These are phyloP conservation scores for Penicillium decumbens DNA, from an alignment of 2,329 filamentous ascomycete genomes.

Conservation along the genomic window DNA sequence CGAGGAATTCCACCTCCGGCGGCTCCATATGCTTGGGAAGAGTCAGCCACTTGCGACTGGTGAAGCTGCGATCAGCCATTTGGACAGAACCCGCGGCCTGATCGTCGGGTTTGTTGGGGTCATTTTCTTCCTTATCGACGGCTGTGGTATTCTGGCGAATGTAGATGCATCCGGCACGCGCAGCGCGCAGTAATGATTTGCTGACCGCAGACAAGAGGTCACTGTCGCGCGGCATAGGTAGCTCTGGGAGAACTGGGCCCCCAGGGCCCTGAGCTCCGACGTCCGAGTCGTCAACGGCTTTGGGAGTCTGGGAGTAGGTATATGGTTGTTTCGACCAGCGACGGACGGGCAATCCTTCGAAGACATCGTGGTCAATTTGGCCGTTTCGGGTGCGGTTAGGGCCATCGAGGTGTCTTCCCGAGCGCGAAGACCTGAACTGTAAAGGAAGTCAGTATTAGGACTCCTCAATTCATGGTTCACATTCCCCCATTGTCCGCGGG, in stretches of 20 bases:
- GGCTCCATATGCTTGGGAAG: constrained; percentile 55
- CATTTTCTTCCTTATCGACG: constrained; percentile 36
- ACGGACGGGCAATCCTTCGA: constrained; percentile 75
- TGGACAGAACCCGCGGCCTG: constrained; percentile 21
- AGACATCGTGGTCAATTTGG: constrained; percentile 61
- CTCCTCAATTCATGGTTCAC: background rate
- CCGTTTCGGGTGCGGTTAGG: constrained; percentile 39
- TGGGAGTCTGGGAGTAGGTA: constrained; percentile 61
- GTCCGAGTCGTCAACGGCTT: constrained; percentile 53
- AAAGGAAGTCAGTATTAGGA: constrained; percentile 11
- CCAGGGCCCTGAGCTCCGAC: constrained; percentile 25
- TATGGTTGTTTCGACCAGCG: constrained; percentile 78
- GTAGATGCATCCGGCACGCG: constrained; percentile 69
- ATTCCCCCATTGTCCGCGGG: background rate
- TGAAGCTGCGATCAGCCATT: constrained; percentile 48
- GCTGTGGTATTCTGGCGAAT: constrained; percentile 58
- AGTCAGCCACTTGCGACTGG: constrained; percentile 55
- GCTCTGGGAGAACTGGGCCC: constrained; percentile 56
- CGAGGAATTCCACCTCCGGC: constrained; percentile 58
- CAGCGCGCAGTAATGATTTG: constrained; percentile 75
- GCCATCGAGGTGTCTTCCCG: constrained; percentile 53
- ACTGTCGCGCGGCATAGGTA: constrained; percentile 84
- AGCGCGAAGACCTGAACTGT: constrained; percentile 55
- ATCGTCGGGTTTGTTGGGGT: constrained; percentile 34
- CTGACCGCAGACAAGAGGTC: constrained; percentile 72